These are phyloP conservation scores for Aspergillus sp. DNA, from an alignment of 2,329 filamentous ascomycete genomes.

Conservation along the genomic window DNA sequence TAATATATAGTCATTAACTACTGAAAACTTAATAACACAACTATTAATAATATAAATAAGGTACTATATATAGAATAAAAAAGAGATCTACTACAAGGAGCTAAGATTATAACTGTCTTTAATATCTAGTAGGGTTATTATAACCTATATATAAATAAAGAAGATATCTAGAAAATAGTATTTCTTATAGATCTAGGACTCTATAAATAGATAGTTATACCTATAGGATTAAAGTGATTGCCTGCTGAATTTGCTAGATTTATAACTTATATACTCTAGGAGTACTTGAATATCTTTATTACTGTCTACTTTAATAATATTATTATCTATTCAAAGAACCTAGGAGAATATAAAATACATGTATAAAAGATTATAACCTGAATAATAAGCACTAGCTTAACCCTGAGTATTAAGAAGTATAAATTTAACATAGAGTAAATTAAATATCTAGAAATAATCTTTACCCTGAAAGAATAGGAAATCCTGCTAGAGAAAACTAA, in stretches of 20 bases:
- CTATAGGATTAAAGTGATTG: neutral
- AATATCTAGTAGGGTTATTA: constrained; percentile 2
- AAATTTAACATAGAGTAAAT: neutral
- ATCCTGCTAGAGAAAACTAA: neutral
- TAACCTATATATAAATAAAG: neutral
- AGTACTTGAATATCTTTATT: neutral
- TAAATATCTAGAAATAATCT: neutral
- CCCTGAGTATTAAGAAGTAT: neutral
- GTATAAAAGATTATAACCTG: neutral
- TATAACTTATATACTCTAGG: neutral
- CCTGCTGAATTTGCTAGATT: neutral
- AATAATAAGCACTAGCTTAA: neutral
- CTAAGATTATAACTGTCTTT: neutral
- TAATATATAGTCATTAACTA: neutral
- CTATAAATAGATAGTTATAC: neutral
- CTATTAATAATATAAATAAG: neutral
- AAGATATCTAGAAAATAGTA: neutral
- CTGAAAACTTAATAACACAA: neutral
- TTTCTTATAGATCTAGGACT: neutral
- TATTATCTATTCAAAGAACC: neutral
- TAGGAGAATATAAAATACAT: neutral
- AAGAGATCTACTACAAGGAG: neutral
- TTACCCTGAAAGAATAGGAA: neutral
- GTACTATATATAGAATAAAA: neutral
- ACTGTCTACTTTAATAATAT: constrained; percentile 3